These are phyloP conservation scores for Chrysopogon serrulatus DNA, from an alignment of 176 grass and related monocot species.

Conservation along the genomic window DNA sequence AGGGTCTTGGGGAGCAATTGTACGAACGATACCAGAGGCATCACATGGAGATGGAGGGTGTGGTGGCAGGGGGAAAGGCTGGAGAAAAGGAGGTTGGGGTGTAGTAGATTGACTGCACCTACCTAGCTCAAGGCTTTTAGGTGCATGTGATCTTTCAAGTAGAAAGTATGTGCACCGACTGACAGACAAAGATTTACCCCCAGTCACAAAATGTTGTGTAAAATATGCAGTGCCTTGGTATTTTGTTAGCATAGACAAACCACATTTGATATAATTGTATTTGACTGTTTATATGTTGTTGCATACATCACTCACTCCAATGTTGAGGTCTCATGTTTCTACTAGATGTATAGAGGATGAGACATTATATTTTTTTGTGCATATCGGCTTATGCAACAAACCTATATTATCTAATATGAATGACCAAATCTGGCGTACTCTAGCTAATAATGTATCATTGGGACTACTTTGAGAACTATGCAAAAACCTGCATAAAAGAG, in stretches of 20 bases:
- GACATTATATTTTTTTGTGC: too few species aligned
- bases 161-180: slow-evolving; percentile 4
- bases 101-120: slow-evolving; percentile 14
- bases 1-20: slow-evolving; percentile 27
- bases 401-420: too few species aligned
- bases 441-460: too few species aligned
- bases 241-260: too few species aligned
- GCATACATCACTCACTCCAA: background rate
- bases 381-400: background rate
- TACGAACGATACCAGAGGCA: slow-evolving; percentile 27
- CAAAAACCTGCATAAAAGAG: background rate
- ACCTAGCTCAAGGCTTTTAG: slow-evolving; percentile 30
- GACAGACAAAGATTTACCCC: background rate
- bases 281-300: background rate
- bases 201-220: background rate
- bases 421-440: too few species aligned
- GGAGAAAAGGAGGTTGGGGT: background rate
- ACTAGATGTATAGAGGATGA: background rate
- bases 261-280: background rate
- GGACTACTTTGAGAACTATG: background rate
- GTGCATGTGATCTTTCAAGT: slow-evolving; percentile 30
- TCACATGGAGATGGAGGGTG: slow-evolving; percentile 44
- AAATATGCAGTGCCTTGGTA: too few species aligned
- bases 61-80: slow-evolving; percentile 23
- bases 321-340: background rate